These are phyloP conservation scores for Phialocephala subalpina DNA, from an alignment of 2,329 filamentous ascomycete genomes.

Conservation along the genomic window DNA sequence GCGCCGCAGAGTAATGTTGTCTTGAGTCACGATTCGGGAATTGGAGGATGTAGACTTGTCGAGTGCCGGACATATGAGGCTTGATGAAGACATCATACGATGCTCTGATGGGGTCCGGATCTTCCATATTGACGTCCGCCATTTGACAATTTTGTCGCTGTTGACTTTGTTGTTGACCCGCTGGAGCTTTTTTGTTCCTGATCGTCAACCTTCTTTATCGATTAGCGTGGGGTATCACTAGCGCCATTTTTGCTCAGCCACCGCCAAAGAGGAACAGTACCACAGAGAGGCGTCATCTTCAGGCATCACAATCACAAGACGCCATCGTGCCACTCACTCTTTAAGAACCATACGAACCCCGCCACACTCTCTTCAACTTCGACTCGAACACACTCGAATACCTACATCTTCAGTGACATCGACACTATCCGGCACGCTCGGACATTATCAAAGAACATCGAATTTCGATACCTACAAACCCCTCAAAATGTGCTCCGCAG, in stretches of 20 bases:
- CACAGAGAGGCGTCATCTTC: constrained; percentile 6
- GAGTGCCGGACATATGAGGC: constrained; percentile 67
- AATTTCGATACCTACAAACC: constrained; percentile 7
- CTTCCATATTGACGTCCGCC: constrained; percentile 37
- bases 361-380: neutral
- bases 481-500: constrained; percentile 63
- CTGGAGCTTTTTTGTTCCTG: constrained; percentile 17
- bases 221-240: constrained; percentile 5
- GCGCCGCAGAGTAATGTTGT: constrained; percentile 63
- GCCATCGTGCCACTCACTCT: constrained; percentile 6
- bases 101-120: constrained; percentile 73
- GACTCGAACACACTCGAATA: neutral
- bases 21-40: constrained; percentile 79
- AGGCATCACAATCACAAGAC: constrained; percentile 25
- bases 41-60: constrained; percentile 83
- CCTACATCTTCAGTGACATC: neutral
- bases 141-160: constrained; percentile 14
- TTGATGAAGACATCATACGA: constrained; percentile 90
- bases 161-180: neutral
- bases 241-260: constrained; percentile 16
- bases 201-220: constrained; percentile 19
- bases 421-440: constrained; percentile 5
- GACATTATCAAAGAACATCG: constrained; percentile 7
- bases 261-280: constrained; percentile 11
- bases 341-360: constrained; percentile 10